These are phyloP conservation scores for Neonothopanus nambi DNA, from an alignment of 1,284 basidiomycete species.

Conservation along the genomic window DNA sequence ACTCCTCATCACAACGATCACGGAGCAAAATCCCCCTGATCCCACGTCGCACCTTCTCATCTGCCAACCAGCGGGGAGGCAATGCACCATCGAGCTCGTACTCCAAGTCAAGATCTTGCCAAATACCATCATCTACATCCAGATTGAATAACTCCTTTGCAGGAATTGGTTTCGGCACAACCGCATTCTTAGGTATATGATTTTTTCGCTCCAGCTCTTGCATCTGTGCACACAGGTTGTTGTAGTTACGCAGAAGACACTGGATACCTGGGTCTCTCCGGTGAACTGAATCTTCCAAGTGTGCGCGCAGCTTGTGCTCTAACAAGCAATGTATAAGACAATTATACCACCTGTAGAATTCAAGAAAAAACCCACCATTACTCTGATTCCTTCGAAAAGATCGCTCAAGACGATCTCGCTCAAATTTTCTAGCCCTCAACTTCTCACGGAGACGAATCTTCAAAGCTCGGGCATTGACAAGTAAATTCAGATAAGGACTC, in stretches of 20 bases:
- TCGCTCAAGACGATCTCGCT: slow-evolving; percentile 9
- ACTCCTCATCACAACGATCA: neutral
- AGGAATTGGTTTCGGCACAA: slow-evolving; percentile 14
- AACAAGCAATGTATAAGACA: too few species aligned
- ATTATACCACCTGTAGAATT: too few species aligned
- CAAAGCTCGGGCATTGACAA: slow-evolving; percentile 10
- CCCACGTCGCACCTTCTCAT: neutral
- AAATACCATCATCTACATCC: slow-evolving; percentile 24
- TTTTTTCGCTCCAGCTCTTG: slow-evolving; percentile 3
- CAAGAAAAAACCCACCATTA: neutral
- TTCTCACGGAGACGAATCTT: slow-evolving; percentile 2
- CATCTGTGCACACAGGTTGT: slow-evolving; percentile 16
- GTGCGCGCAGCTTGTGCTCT: slow-evolving; percentile 6
- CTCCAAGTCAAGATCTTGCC: slow-evolving; percentile 17
- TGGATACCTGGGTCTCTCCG: slow-evolving; percentile 17
- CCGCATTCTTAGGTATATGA: slow-evolving; percentile 16
- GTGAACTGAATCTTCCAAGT: slow-evolving; percentile 2
- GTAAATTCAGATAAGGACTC: neutral
- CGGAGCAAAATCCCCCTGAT: neutral
- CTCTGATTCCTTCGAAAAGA: neutral
- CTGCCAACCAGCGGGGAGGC: neutral
- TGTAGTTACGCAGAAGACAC: slow-evolving; percentile 15
- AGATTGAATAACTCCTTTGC: slow-evolving; percentile 16
- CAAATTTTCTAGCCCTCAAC: slow-evolving; percentile 8
- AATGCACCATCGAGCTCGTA: neutral